These are phyloP conservation scores for Penicillium angulare DNA, from an alignment of 495 filamentous ascomycete genomes.

Conservation along the genomic window DNA sequence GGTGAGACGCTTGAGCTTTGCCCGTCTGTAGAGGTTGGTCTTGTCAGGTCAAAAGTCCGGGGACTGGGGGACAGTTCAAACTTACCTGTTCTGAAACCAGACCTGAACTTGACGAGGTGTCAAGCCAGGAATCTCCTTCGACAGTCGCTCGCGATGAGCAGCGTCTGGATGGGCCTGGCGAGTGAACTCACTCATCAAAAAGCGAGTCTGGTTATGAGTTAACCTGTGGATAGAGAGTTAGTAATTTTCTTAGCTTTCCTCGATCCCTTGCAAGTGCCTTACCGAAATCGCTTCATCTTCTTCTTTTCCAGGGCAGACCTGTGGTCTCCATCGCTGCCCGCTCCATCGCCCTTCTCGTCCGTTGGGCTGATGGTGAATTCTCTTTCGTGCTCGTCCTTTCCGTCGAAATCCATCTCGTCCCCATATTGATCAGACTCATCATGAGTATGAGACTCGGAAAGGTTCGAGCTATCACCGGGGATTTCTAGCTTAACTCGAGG, in stretches of 20 bases:
- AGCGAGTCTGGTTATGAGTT: constrained; percentile 94
- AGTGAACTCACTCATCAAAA: constrained; percentile 95
- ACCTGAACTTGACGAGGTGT: constrained; percentile 95
- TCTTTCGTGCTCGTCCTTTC: constrained; percentile 20
- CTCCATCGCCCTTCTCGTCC: constrained; percentile 32
- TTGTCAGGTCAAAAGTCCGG: constrained; percentile 12
- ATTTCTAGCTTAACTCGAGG: constrained; percentile 24
- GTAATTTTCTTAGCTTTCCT: background rate
- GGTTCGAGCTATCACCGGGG: constrained; percentile 9
- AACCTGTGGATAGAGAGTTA: constrained; percentile 53
- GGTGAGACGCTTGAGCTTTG: constrained; percentile 92
- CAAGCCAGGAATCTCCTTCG: constrained; percentile 87
- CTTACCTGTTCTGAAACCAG: constrained; percentile 97
- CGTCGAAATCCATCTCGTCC: constrained; percentile 17
- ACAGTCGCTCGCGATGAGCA: constrained; percentile 84
- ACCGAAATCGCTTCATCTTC: constrained; percentile 97
- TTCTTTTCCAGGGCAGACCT: constrained; percentile 63
- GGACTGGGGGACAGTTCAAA: constrained; percentile 10
- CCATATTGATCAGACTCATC: constrained; percentile 13
- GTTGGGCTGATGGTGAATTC: constrained; percentile 32
- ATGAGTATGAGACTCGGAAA: constrained; percentile 17
- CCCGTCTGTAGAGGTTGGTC: constrained; percentile 59
- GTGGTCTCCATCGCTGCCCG: constrained; percentile 23
- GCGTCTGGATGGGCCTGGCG: constrained; percentile 95
- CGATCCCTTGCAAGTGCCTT: constrained; percentile 24